Conservation (phyloP, 257 asterid genomes). For the Gardenia jasminoides region DNA sequence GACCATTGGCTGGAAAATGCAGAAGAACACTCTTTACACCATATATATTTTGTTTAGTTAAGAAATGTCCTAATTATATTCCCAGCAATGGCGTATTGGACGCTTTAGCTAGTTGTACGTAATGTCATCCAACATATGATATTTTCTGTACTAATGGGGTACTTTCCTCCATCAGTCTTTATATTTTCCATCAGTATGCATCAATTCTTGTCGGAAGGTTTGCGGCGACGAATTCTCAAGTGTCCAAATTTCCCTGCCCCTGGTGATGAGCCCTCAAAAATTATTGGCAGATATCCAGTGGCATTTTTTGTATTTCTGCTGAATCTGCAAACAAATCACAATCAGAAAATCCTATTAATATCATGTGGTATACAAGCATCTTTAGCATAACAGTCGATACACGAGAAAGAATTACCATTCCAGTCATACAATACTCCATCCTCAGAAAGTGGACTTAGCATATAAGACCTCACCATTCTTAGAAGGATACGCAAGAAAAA, state of each 20-base stretch:
- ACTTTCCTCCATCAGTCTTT: background rate
- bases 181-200: background rate
- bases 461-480: background rate
- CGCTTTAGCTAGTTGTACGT: background rate
- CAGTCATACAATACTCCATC: background rate
- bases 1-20: too few species aligned
- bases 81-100: background rate
- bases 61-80: background rate
- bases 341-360: background rate
- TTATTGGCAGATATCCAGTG: constrained; percentile 70
- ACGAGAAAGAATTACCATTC: background rate
- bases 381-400: background rate
- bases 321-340: constrained; percentile 56
- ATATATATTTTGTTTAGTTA: too few species aligned
- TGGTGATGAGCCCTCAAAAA: constrained; percentile 93
- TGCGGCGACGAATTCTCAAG: constrained; percentile 65
- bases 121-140: too few species aligned
- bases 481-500: background rate
- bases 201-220: constrained; percentile 19
- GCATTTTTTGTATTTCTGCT: constrained; percentile 72
- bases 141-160: background rate
- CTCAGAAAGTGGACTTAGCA: background rate
- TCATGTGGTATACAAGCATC: background rate
- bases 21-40: too few species aligned
- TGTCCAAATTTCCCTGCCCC: constrained; percentile 96